phyloP scores from a whole-genome alignment of 129 eudicot genomes.

The Heracleum sosnowskyi region DNA sequence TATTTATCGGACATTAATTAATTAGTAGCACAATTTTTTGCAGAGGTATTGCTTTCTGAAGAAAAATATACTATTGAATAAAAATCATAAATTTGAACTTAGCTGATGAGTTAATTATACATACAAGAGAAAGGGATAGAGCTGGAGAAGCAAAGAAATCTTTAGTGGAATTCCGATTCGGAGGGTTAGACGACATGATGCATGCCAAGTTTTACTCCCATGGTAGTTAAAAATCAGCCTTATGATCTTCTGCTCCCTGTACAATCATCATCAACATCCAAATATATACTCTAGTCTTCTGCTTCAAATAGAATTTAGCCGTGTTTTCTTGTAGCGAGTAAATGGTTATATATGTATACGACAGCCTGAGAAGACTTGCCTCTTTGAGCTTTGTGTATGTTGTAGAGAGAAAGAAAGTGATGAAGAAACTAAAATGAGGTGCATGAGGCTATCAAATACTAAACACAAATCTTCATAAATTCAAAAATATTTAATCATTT shows the following conservation, averaged over 20 bases:
- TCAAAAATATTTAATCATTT: no score
- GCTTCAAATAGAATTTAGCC: no score
- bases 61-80: no score
- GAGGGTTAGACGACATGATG: constrained; percentile 36
- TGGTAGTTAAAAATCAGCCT: neutral
- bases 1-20: no score
- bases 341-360: neutral
- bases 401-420: neutral
- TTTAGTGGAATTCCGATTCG: constrained; percentile 26
- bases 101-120: neutral
- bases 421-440: neutral
- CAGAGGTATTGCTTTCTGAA: no score
- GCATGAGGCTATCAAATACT: constrained; percentile 3
- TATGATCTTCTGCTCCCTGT: neutral
- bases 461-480: neutral
- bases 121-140: constrained; percentile 78
- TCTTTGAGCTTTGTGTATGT: neutral
- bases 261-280: neutral
- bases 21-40: no score
- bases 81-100: no score
- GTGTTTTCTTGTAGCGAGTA: no score
- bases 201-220: constrained; percentile 21
- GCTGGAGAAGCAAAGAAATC: constrained; percentile 64
- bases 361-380: neutral
- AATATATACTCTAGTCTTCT: neutral